Evolutionary conservation across 345 rosid genomes (phyloP).

Genomic region (Mangifera indica): DNA sequence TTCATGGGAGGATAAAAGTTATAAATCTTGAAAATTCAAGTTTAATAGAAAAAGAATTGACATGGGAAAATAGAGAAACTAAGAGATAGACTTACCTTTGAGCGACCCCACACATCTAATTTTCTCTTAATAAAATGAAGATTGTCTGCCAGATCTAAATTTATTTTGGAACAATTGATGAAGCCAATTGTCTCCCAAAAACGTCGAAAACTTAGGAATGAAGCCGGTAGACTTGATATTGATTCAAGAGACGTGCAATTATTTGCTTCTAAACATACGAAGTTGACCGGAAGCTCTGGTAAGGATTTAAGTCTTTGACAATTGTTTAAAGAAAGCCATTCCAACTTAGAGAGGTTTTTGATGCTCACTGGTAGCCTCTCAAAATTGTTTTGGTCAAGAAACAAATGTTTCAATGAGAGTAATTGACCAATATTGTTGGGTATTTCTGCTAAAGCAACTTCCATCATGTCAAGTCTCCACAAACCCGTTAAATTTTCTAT

Average conservation of each 20-base stretch:
- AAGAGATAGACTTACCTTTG: too few species aligned
- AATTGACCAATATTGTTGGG: too few species aligned
- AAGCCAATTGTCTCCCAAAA: too few species aligned
- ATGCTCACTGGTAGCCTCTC: not conserved
- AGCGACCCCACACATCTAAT: too few species aligned
- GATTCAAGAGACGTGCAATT: not conserved
- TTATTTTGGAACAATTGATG: too few species aligned
- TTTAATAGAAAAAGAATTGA: too few species aligned
- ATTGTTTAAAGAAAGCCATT: not conserved
- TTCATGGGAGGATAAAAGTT: too few species aligned
- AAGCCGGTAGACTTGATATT: not conserved
- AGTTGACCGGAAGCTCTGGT: conserved; percentile 27
- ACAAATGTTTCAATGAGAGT: conserved; percentile 15
- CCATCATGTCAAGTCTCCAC: conserved; percentile 25
- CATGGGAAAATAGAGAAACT: too few species aligned
- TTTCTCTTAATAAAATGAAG: too few species aligned
- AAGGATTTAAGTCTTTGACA: conserved; percentile 34
- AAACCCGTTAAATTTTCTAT: conserved; percentile 25
- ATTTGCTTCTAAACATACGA: too few species aligned
- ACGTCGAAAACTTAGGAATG: not conserved
- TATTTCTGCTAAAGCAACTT: conserved; percentile 4
- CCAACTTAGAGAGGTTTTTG: not conserved
- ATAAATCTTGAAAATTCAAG: too few species aligned
- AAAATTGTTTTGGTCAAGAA: too few species aligned
- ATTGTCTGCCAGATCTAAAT: not conserved